Conservation (phyloP, 495 filamentous ascomycete species). For the Trichoderma virens region DNA sequence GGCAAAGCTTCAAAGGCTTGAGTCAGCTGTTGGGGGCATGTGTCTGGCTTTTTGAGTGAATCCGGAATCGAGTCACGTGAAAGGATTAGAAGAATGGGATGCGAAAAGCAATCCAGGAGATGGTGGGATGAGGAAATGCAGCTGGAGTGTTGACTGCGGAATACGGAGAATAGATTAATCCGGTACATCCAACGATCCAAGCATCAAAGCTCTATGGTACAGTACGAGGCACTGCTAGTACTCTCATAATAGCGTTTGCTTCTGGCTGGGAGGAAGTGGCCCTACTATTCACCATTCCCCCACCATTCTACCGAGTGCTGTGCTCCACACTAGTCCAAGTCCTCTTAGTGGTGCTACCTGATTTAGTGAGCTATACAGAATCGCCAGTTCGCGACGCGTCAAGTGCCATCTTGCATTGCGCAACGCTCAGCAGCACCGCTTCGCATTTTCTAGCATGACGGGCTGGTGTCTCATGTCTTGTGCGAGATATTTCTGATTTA, state of each 20-base stretch:
- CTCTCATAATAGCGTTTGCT: too few relatives aligned
- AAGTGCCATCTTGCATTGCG: background rate
- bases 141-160: too few relatives aligned
- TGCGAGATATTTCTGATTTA: background rate
- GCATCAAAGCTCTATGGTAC: too few relatives aligned
- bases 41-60: background rate
- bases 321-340: background rate
- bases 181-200: too few relatives aligned
- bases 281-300: background rate
- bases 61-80: background rate
- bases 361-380: background rate
- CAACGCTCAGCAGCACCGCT: background rate
- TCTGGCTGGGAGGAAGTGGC: too few relatives aligned
- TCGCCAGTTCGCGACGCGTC: slow-evolving; percentile 2
- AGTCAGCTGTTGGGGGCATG: background rate
- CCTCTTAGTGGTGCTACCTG: background rate
- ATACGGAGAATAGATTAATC: too few relatives aligned
- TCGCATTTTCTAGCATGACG: background rate
- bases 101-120: too few relatives aligned
- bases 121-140: too few relatives aligned
- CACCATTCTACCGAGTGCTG: background rate
- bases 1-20: background rate
- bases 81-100: too few relatives aligned
- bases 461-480: background rate
- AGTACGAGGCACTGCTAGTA: too few relatives aligned